Percentiles rank a stretch among this genome's conserved stretches.
phyloP scores from a whole-genome alignment of 176 grass and related monocot genomes.

The Pontederia crassipes region DNA sequence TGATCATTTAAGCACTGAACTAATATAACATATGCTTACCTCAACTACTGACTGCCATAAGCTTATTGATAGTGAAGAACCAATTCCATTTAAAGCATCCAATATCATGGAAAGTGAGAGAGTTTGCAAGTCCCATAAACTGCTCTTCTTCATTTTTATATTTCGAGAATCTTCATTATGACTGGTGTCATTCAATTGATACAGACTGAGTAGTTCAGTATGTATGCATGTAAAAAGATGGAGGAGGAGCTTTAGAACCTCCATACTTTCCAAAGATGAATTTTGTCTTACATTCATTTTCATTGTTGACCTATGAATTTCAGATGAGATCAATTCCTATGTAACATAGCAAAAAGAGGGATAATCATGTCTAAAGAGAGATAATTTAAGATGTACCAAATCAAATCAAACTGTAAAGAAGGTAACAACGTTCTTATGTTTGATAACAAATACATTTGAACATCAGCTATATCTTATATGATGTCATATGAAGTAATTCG shows the following conservation, averaged over 20 bases:
- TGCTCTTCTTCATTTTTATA: conserved; percentile 27
- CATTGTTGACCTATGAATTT: conserved; percentile 37
- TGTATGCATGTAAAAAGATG: conserved; percentile 55
- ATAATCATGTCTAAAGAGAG: not conserved
- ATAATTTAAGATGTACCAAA: no score
- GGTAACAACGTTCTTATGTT: no score
- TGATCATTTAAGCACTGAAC: not conserved
- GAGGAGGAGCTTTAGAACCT: conserved; percentile 43
- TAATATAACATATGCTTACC: conserved; percentile 29
- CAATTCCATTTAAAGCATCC: conserved; percentile 47
- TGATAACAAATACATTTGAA: no score
- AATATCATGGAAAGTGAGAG: conserved; percentile 61
- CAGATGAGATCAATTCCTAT: conserved; percentile 6
- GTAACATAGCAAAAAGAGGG: conserved; percentile 1
- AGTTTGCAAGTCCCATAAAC: conserved; percentile 72
- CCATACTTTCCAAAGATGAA: conserved; percentile 44
- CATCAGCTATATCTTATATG: no score
- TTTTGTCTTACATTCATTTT: conserved; percentile 46
- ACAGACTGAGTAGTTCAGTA: conserved; percentile 42
- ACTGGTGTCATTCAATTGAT: conserved; percentile 37
- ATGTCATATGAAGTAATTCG: no score
- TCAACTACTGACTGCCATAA: conserved; percentile 66
- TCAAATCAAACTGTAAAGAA: no score
- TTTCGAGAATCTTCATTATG: conserved; percentile 27
- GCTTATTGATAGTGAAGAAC: conserved; percentile 47